Evolutionary conservation across 164 flowering plant genomes (phyloP).

Genomic region (Annona squamosa): DNA sequence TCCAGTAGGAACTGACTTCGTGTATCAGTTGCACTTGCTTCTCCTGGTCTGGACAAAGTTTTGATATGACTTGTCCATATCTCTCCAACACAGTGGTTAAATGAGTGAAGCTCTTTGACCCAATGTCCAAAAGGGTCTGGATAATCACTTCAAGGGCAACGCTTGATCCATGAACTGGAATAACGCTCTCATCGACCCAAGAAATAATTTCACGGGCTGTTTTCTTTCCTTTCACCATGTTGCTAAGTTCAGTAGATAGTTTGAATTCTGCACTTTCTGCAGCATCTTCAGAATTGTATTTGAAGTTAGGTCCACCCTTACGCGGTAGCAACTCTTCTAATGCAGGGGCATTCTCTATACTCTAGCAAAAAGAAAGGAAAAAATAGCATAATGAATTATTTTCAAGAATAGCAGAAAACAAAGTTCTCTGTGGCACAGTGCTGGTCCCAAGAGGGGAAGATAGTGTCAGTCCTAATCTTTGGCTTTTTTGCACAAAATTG

Average conservation of each 20-base stretch:
- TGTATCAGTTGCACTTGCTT: constrained; percentile 69
- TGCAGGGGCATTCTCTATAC: constrained; percentile 85
- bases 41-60: constrained; percentile 71
- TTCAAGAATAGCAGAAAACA: background rate
- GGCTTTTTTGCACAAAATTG: background rate
- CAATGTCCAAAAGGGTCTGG: constrained; percentile 93
- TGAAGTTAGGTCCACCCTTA: constrained; percentile 65
- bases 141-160: constrained; percentile 55
- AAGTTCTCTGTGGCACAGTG: background rate
- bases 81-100: constrained; percentile 93
- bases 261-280: constrained; percentile 38
- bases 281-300: constrained; percentile 46
- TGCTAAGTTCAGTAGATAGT: constrained; percentile 58
- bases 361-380: constrained; percentile 29
- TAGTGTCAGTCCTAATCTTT: too few species aligned
- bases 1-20: constrained; percentile 84
- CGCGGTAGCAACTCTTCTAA: constrained; percentile 94
- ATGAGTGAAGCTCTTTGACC: constrained; percentile 98
- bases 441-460: too few species aligned
- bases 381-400: background rate
- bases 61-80: constrained; percentile 87
- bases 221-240: constrained; percentile 76
- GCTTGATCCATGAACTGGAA: constrained; percentile 65
- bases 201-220: constrained; percentile 60
- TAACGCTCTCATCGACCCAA: constrained; percentile 83